Evolutionary conservation across 2,329 filamentous ascomycete genomes (phyloP).

Genomic region (Penicillium sp.): DNA sequence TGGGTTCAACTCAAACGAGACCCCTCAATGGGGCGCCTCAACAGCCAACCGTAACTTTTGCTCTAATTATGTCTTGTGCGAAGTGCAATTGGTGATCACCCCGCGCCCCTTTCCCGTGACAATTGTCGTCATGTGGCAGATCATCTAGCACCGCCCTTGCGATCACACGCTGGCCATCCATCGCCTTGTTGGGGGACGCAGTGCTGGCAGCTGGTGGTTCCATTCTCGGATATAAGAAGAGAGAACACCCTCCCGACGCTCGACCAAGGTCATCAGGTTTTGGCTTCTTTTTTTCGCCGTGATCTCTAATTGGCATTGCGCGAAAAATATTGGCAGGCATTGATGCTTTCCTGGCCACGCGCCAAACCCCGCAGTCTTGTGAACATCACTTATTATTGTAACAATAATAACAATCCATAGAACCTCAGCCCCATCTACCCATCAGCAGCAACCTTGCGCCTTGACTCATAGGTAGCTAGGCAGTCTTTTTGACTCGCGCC

Average conservation of each 20-base stretch:
- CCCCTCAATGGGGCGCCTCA: conserved; percentile 10
- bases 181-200: background rate
- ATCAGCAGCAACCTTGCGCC: conserved; percentile 21
- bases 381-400: conserved; percentile 21
- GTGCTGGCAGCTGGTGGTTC: conserved; percentile 3
- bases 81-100: conserved; percentile 3
- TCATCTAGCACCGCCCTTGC: conserved; percentile 15
- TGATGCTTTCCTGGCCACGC: conserved; percentile 25
- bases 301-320: conserved; percentile 16
- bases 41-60: conserved; percentile 15
- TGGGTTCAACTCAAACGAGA: conserved; percentile 4
- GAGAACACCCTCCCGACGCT: background rate
- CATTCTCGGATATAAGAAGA: conserved; percentile 3
- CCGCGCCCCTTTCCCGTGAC: conserved; percentile 22
- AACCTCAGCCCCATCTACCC: conserved; percentile 23
- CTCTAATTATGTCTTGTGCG: conserved; percentile 16
- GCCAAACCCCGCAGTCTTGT: conserved; percentile 32
- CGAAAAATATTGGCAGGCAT: conserved; percentile 9
- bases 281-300: background rate
- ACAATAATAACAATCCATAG: conserved; percentile 18
- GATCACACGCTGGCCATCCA: conserved; percentile 16
- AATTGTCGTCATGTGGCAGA: conserved; percentile 28
- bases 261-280: conserved; percentile 17
- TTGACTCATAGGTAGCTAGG: conserved; percentile 29
- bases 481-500: conserved; percentile 5